A percentile compares a stretch with the other conserved stretches of the same genome.
Evolutionary conservation across 2,329 filamentous ascomycete genomes (phyloP).

Genomic region (Phoma herbarum): DNA sequence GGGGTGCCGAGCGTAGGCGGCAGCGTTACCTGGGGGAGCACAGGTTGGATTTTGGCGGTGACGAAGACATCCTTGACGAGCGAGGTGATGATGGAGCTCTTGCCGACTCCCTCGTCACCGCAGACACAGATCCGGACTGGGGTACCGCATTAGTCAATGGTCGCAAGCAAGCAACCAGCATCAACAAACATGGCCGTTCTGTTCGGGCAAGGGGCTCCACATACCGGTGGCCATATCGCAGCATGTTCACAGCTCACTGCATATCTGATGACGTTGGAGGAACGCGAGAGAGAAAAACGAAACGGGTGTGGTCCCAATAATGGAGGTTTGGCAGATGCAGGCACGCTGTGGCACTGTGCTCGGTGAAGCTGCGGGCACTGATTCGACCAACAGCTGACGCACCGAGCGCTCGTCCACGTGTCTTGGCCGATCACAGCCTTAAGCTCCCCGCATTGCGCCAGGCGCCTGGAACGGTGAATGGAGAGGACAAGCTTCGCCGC

Average conservation of each 20-base stretch:
- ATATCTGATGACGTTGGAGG: constrained; percentile 3
- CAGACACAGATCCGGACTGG: constrained; percentile 92
- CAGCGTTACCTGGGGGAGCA: constrained; percentile 94
- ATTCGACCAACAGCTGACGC: constrained; percentile 17
- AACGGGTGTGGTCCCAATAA: too few species aligned
- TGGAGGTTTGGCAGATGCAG: constrained; percentile 7
- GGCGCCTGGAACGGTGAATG: constrained; percentile 8
- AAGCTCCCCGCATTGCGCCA: constrained; percentile 22
- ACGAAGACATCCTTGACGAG: constrained; percentile 98
- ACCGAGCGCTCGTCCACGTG: constrained; percentile 16
- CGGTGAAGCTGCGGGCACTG: constrained; percentile 14
- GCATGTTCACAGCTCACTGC: constrained; percentile 30
- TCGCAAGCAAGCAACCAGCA: constrained; percentile 12
- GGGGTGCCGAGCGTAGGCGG: constrained; percentile 91
- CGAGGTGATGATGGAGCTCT: constrained; percentile 77
- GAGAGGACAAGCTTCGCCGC: constrained; percentile 8
- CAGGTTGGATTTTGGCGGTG: constrained; percentile 91
- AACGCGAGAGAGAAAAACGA: background rate
- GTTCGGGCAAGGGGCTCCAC: constrained; percentile 18
- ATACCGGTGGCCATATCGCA: constrained; percentile 42
- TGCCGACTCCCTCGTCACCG: constrained; percentile 79
- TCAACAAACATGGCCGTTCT: constrained; percentile 2
- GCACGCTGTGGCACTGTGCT: constrained; percentile 8
- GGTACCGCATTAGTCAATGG: constrained; percentile 14
- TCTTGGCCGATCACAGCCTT: constrained; percentile 19